Percentiles rank a stretch among this genome's conserved stretches.
Conservation (phyloP, 768 basidiomycete species). For the Trametes gibbosa region DNA sequence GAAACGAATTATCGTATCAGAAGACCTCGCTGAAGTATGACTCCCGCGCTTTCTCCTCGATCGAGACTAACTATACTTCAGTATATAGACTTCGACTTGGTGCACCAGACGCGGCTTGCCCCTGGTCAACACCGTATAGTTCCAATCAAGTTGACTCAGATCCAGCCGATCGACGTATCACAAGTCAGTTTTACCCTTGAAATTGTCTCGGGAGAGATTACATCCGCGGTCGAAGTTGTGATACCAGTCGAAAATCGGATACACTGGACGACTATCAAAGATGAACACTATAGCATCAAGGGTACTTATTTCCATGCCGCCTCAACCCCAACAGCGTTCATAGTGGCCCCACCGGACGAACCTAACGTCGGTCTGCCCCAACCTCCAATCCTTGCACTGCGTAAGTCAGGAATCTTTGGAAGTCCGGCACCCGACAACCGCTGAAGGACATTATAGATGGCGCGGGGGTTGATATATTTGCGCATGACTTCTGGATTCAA, state of each 20-base stretch:
- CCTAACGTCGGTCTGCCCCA: conserved; percentile 29
- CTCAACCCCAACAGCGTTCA: conserved; percentile 56
- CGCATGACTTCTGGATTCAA: conserved; percentile 55
- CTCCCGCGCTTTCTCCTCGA: background rate
- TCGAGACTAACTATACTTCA: background rate
- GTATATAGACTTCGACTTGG: conserved; percentile 18
- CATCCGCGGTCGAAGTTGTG: conserved; percentile 31
- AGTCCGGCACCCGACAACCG: too few species aligned
- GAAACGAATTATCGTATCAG: conserved; percentile 23
- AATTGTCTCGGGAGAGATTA: conserved; percentile 24
- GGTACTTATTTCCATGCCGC: conserved; percentile 58
- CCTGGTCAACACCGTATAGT: conserved; percentile 63
- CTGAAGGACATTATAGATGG: conserved; percentile 57
- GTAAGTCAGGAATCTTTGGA: conserved; percentile 42
- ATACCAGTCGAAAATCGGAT: conserved; percentile 47
- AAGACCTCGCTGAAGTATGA: conserved; percentile 16
- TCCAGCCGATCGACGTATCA: conserved; percentile 34
- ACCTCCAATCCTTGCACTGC: conserved; percentile 61
- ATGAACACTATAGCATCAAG: conserved; percentile 37
- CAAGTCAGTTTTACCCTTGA: conserved; percentile 40
- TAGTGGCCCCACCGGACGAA: conserved; percentile 54
- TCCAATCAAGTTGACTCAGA: conserved; percentile 49
- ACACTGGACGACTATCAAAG: conserved; percentile 37
- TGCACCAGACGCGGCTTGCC: conserved; percentile 40
- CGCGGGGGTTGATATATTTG: conserved; percentile 75